Evolutionary conservation across 306 rosid genomes (phyloP), one percentile per base, ranked within the genome.

Genomic region (Rosa rugosa): DNA sequence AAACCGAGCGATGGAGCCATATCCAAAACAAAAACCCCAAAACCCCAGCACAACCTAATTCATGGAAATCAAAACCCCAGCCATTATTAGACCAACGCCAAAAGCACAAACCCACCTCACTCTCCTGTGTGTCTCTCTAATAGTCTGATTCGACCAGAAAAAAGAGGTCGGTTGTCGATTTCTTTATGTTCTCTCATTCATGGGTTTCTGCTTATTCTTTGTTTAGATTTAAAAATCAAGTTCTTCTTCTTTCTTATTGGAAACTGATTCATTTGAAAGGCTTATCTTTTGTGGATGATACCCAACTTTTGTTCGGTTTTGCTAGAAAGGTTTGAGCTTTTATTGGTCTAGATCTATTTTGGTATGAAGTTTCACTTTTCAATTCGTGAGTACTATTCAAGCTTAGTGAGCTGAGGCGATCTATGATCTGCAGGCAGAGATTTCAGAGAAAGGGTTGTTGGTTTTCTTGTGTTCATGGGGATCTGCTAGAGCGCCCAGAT

Each of bases 401-500:
- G 62, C 66, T 67, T 78, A 9, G 57, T 73, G 45, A 27, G 71
- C 78, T 70, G 49, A 45, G 42, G 14, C 80, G 18, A 25, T 65
- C 51, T 77, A 69, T 79, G 83, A 84, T 87, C 82, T 72, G 49
- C 22, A 74, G 89, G 87, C 73, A 67, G 70, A 82, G 44, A 64
- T 62, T 45, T 81, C 75, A 25, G 8, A 68, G 80, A 34, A 71
- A 81, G 79, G 57, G 59, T 45, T 40, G 73, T 67, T 78, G 40
- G 65, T 63, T 31, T 7, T 34, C n/a, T 20, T 5, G 75, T 59
- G 54, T 73, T 71, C 77, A 87, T 87, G 90, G 90, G 90, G 90
- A 22, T 78, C 73, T 87, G 90, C 83, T 77, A 83, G 38, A 87
- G 90, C 79, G 77, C 90, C 81, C 79, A 75, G 78, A 84, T 87